These are phyloP conservation scores for Chaetomiaceae sp. DNA, from an alignment of 2,329 filamentous ascomycete species.

Conservation along the genomic window DNA sequence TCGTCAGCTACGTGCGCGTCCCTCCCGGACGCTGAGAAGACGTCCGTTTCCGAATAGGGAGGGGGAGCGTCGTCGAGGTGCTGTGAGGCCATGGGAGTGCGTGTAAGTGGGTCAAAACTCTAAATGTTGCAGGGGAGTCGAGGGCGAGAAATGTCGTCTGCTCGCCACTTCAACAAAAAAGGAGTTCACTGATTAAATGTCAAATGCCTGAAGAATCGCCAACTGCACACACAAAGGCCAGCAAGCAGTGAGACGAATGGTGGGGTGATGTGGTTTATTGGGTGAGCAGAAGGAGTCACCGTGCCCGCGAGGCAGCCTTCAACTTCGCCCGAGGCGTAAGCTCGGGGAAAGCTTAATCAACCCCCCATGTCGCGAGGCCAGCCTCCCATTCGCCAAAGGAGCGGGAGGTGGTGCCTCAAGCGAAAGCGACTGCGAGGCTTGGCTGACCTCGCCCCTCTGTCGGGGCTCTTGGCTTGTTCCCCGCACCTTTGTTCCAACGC, in stretches of 20 bases:
- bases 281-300: conserved; percentile 7
- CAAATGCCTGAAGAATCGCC: not conserved
- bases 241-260: not conserved
- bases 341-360: conserved; percentile 16
- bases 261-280: conserved; percentile 11
- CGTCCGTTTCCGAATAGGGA: conserved; percentile 56
- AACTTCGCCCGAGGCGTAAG: conserved; percentile 7
- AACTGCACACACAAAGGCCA: not conserved
- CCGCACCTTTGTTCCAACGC: conserved; percentile 19
- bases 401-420: not conserved
- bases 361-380: not conserved
- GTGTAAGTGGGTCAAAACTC: conserved; percentile 3
- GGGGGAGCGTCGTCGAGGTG: conserved; percentile 41
- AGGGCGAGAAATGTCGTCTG: not conserved
- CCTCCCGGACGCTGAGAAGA: conserved; percentile 43
- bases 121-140: not conserved
- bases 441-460: conserved; percentile 20
- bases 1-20: conserved; percentile 23
- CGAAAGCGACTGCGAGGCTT: conserved; percentile 16
- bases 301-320: not conserved
- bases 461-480: conserved; percentile 6
- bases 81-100: conserved; percentile 26
- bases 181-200: conserved; percentile 2
- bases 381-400: conserved; percentile 18
- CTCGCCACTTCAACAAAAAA: conserved; percentile 5